Base-by-base conservation (phyloP, 2,329 filamentous ascomycete genomes). In the Fusarium floridanum region DNA sequence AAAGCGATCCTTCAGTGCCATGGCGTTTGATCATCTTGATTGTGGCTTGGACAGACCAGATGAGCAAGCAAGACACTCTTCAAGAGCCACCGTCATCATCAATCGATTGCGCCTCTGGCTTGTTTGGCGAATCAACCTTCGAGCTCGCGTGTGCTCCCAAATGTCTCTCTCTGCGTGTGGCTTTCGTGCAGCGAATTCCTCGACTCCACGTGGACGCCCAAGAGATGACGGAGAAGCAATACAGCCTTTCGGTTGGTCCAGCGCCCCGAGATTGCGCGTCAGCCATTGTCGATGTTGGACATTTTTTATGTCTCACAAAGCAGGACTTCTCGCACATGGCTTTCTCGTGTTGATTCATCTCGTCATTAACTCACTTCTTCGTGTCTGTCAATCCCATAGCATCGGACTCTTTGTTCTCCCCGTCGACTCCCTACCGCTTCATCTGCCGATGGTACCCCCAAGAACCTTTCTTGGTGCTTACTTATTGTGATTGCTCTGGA, bases 161-260 rank as follows among this genome's bases (percentile, higher is more conserved):
- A 63, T 48, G 36, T 59, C 37, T 64, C 50, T 59, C n/a, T 11
- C 70, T 63, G 64, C 53, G 22, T 43, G 45, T 76, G 61, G 45
- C 43, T 63, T 37, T 55, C 36, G 41, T 64, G 59, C 71, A 74
- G 68, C 76, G 74, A 77, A 76, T 78, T 78, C 74, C 70, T 68
- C 64, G 56, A 70, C 74, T 78, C 74, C 77, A 78, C 77, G 77
- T 78, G 76, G 77, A 77, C 60, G 27, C 37, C 70, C 41, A 72
- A 37, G 50, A 55, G 69, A 60, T 43, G 45, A 53, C 48, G 24
- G 45, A 50, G 34, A 45, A 55, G 45, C 66, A 66, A 68, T 57
- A 34, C 65, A 56, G 60, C 39, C 45, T 45, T 72, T 67, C 63
- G 64, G 64, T 75, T 74, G 75, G 68, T 73, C 62, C 45, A 57